Evolutionary conservation across 345 rosid genomes (phyloP).

Genomic region (Limnanthes douglasii): DNA sequence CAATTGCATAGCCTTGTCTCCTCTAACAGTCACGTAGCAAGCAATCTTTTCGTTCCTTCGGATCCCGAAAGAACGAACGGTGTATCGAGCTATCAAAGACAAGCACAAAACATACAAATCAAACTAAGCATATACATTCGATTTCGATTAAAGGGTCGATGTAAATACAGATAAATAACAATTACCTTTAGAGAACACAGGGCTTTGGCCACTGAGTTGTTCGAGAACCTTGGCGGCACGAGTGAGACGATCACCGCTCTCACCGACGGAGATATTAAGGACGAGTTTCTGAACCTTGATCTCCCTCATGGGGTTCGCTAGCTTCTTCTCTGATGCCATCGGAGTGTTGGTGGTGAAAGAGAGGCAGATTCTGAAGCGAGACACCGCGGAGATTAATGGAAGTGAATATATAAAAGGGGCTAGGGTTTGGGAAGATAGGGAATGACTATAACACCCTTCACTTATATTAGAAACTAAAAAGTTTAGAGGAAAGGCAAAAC

Average conservation of each 20-base stretch:
- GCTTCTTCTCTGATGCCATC: slow-evolving; percentile 92
- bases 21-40: slow-evolving; percentile 43
- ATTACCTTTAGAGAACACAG: slow-evolving; percentile 22
- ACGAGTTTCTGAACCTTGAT: slow-evolving; percentile 84
- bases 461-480: no score
- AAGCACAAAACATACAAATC: neutral
- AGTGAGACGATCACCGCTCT: slow-evolving; percentile 85
- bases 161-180: no score
- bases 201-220: slow-evolving; percentile 22
- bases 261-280: slow-evolving; percentile 84
- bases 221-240: slow-evolving; percentile 67
- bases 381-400: no score
- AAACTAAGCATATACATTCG: neutral
- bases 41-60: slow-evolving; percentile 53
- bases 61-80: slow-evolving; percentile 48
- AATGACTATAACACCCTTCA: no score
- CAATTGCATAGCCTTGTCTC: slow-evolving; percentile 50
- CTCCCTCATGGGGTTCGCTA: slow-evolving; percentile 79
- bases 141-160: neutral
- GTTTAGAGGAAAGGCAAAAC: no score
- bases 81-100: slow-evolving; percentile 28
- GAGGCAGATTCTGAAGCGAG: no score
- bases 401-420: no score
- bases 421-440: no score
- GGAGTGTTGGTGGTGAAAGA: no score